Evolutionary conservation across 306 rosid genomes (phyloP), one percentile per base, ranked within the genome.

Genomic region (Vigna hirtella): DNA sequence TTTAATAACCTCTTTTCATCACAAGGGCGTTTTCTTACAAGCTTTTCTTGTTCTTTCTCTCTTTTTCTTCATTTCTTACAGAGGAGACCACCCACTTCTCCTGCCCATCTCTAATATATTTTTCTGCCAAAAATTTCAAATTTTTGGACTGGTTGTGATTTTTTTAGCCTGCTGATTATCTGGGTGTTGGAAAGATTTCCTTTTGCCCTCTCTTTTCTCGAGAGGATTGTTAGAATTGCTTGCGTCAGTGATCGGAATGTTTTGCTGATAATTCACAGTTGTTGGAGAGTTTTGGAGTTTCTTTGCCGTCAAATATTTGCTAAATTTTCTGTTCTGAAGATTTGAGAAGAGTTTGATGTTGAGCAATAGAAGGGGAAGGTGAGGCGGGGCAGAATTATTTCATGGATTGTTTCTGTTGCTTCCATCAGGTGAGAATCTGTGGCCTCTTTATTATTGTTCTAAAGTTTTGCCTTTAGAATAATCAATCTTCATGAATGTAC

Each of bases 381-480:
- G 86, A 88, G 82, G 80, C 55, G 76, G 85, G 73, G 85, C 77
- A 79, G 80, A 83, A 88, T 72, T 77, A 87, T 72, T 79, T 71
- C 32, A 93, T 93, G 98, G 98, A 87, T 87, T 83, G 78, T 81
- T 61, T 93, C 48, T 89, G 98, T 74, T 93, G 95, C 92, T 93
- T 91, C 91, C 83, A 78, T 79, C 90, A 88, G 96, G 98, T 93
- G 70, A 84, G 83, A 34, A 59, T 82, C 77, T 79, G 81, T 77
- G 9, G 15, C 38, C 43, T 28, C 58, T 72, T 78, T 73, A 6
- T 52, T 58, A 28, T 2, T 42, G 0, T 42, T 42, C 47, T 56
- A 5, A 26, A 10, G n/a, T 34, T 28, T 69, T 26, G 22, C 76
- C 12, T 68, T 72, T 59, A 61, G 65, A 53, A 47, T 71, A 20